Evolutionary conservation across 306 rosid genomes (phyloP).

Genomic region (Dryas octopetala): DNA sequence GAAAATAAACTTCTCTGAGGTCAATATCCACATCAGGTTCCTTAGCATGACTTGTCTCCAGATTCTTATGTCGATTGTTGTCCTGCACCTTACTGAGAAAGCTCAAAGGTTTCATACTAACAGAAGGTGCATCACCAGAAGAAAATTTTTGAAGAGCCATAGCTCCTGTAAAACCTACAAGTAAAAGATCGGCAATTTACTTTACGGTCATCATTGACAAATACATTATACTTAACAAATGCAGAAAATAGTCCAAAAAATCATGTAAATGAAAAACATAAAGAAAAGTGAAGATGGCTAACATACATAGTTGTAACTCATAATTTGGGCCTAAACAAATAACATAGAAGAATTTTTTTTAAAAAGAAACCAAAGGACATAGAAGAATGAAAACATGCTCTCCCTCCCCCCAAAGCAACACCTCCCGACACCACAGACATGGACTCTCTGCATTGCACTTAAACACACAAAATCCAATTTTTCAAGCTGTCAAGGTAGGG

Average conservation of each 20-base stretch:
- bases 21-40: slow-evolving; percentile 75
- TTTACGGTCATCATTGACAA: background rate
- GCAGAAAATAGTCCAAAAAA: background rate
- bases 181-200: slow-evolving; percentile 17
- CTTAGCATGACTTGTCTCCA: slow-evolving; percentile 44
- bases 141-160: slow-evolving; percentile 89
- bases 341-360: no score
- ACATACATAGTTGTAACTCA: background rate
- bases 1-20: slow-evolving; percentile 89
- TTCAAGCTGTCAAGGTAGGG: no score
- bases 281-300: slow-evolving; percentile 1
- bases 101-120: slow-evolving; percentile 57
- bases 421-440: background rate
- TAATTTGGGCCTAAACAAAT: background rate
- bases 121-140: slow-evolving; percentile 62
- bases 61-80: slow-evolving; percentile 41
- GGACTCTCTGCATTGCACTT: background rate
- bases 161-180: slow-evolving; percentile 50
- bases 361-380: background rate
- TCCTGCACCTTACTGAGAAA: slow-evolving; percentile 53
- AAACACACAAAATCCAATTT: background rate
- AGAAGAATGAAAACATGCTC: background rate
- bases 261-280: background rate
- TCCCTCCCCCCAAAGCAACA: background rate
- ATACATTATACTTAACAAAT: background rate